Evolutionary conservation across 2,329 filamentous ascomycete species (phyloP).

Genomic region (Colletotrichum sp.): DNA sequence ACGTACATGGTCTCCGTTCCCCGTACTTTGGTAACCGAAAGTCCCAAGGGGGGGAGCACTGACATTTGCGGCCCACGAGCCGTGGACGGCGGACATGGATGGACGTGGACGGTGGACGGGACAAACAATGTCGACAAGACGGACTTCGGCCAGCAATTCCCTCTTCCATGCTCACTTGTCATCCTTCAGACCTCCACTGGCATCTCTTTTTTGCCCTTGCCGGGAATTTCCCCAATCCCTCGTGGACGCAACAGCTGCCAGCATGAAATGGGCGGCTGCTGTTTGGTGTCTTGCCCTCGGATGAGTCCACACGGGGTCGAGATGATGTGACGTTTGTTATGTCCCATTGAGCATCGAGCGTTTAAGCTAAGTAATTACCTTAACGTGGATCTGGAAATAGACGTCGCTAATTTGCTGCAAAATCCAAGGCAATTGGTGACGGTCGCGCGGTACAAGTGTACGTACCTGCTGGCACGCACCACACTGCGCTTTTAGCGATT

Average conservation of each 20-base stretch:
- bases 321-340: constrained; percentile 13
- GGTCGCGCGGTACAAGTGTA: neutral
- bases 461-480: neutral
- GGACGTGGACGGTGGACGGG: neutral
- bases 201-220: neutral
- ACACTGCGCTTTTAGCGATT: neutral
- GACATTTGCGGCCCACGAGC: neutral
- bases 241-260: neutral
- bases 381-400: constrained; percentile 1
- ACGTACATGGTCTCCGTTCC: neutral
- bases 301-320: neutral
- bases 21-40: neutral
- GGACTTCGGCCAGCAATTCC: neutral
- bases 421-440: neutral
- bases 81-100: neutral
- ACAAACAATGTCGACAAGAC: neutral
- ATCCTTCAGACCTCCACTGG: neutral
- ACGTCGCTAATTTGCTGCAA: neutral
- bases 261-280: neutral
- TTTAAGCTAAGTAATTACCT: neutral
- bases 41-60: neutral
- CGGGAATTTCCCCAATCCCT: neutral
- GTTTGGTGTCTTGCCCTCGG: neutral
- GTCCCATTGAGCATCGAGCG: neutral
- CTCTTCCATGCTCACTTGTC: neutral